phyloP scores from a whole-genome alignment of 305 asterid species.

The Andrographis paniculata region DNA sequence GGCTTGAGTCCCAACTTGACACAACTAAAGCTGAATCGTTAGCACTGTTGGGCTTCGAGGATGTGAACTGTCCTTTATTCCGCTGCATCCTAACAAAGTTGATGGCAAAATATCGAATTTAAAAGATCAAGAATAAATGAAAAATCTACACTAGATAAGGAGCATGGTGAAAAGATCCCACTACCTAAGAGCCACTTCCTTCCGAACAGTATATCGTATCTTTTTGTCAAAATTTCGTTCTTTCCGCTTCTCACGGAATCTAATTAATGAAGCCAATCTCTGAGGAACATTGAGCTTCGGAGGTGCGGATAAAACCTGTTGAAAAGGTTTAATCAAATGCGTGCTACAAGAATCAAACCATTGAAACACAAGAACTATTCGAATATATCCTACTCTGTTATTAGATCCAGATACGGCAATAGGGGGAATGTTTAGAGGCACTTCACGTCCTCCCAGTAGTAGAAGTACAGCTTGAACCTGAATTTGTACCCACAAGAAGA shows the following conservation, averaged over 20 bases:
- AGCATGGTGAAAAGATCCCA: not conserved
- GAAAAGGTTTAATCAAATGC: conserved; percentile 1
- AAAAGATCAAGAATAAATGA: not conserved
- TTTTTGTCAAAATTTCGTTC: conserved; percentile 56
- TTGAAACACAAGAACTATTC: conserved; percentile 1
- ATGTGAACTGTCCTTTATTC: conserved; percentile 49
- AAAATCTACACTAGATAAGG: conserved; percentile 12
- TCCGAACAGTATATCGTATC: conserved; percentile 53
- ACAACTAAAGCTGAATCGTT: conserved; percentile 51
- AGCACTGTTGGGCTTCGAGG: conserved; percentile 40
- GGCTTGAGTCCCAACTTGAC: conserved; percentile 59
- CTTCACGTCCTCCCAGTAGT: conserved; percentile 48
- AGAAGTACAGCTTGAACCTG: conserved; percentile 85
- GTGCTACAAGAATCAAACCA: conserved; percentile 4
- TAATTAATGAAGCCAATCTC: conserved; percentile 42
- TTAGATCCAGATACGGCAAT: conserved; percentile 26
- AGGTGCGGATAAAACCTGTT: conserved; percentile 21
- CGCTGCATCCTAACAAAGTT: conserved; percentile 38
- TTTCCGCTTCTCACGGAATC: conserved; percentile 56
- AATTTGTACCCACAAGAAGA: conserved; percentile 2
- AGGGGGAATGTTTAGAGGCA: conserved; percentile 36
- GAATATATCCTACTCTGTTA: conserved; percentile 30
- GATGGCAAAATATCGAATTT: not conserved
- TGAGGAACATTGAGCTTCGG: conserved; percentile 43
- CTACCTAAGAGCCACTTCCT: conserved; percentile 57